These are phyloP conservation scores for Gamsiella multidivaricata DNA, from an alignment of 192 early-diverging fungal species.

Conservation along the genomic window DNA sequence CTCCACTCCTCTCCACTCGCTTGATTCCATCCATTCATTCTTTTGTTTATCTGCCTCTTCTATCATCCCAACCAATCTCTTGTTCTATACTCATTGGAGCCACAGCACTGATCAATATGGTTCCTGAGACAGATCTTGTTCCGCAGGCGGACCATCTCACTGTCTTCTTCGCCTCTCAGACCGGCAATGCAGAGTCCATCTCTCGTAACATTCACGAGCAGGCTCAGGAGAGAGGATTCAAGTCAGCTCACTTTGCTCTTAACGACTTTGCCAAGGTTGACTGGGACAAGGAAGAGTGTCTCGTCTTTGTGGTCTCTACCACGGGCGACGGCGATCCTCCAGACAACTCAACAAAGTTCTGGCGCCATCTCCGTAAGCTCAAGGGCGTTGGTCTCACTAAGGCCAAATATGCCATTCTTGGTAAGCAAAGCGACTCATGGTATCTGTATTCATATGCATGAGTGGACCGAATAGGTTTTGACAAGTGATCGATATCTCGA, in stretches of 20 bases:
- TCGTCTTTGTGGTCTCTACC: conserved; percentile 89
- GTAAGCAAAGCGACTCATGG: conserved; percentile 12
- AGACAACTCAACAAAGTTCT: conserved; percentile 94
- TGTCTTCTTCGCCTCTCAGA: conserved; percentile 90
- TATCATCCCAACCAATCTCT: too few relatives aligned
- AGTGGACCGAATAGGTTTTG: background rate
- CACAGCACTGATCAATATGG: conserved; percentile 20
- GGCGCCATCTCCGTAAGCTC: conserved; percentile 81
- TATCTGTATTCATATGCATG: background rate
- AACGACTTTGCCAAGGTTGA: conserved; percentile 79
- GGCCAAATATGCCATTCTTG: conserved; percentile 57
- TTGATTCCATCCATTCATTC: too few relatives aligned
- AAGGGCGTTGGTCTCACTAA: conserved; percentile 68
- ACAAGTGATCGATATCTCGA: background rate
- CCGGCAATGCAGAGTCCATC: conserved; percentile 95
- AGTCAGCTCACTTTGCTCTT: conserved; percentile 68
- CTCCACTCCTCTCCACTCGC: too few relatives aligned
- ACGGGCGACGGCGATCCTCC: conserved; percentile 98
- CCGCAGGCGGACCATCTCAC: conserved; percentile 45
- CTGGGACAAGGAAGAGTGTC: conserved; percentile 60
- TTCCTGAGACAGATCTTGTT: conserved; percentile 17
- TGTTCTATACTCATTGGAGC: too few relatives aligned
- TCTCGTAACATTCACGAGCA: conserved; percentile 84
- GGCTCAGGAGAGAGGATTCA: conserved; percentile 78
- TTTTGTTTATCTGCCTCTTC: too few relatives aligned